phyloP scores from a whole-genome alignment of 768 basidiomycete genomes.

The Auriscalpium orientale region DNA sequence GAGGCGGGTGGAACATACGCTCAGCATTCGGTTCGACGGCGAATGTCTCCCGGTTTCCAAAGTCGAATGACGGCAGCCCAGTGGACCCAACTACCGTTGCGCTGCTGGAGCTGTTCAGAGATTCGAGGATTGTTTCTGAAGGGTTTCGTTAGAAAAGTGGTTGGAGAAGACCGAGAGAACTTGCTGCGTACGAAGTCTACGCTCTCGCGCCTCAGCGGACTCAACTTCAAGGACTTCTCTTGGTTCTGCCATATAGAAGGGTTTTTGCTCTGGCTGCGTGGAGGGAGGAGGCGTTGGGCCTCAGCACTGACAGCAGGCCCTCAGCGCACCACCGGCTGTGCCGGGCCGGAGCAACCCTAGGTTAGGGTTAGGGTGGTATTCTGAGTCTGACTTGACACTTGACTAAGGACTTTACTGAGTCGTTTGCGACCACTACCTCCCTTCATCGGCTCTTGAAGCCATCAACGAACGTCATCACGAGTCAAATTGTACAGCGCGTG shows the following conservation, averaged over 20 bases:
- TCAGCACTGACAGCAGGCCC: no score
- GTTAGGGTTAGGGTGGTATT: not conserved
- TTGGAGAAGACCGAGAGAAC: not conserved
- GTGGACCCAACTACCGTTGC: not conserved
- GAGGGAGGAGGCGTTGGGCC: not conserved
- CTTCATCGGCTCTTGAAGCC: not conserved
- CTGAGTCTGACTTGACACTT: no score
- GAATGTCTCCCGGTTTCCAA: conserved; percentile 17
- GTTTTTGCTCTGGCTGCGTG: not conserved
- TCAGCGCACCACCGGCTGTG: no score
- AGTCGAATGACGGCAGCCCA: conserved; percentile 13
- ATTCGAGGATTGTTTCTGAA: conserved; percentile 14
- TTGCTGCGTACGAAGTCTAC: conserved; percentile 15
- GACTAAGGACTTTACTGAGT: no score
- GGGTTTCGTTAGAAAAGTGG: not conserved
- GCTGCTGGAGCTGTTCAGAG: conserved; percentile 2
- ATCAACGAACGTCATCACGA: not conserved
- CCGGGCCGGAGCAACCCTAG: not conserved
- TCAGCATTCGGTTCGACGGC: conserved; percentile 15
- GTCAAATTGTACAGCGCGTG: not conserved
- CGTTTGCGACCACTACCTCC: no score
- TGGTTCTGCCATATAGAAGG: not conserved
- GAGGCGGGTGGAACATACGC: conserved; percentile 5
- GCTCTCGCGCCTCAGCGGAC: conserved; percentile 7
- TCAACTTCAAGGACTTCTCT: conserved; percentile 7